Conservation (phyloP, 371 early-diverging fungal species). For the Mortierella sp. region DNA sequence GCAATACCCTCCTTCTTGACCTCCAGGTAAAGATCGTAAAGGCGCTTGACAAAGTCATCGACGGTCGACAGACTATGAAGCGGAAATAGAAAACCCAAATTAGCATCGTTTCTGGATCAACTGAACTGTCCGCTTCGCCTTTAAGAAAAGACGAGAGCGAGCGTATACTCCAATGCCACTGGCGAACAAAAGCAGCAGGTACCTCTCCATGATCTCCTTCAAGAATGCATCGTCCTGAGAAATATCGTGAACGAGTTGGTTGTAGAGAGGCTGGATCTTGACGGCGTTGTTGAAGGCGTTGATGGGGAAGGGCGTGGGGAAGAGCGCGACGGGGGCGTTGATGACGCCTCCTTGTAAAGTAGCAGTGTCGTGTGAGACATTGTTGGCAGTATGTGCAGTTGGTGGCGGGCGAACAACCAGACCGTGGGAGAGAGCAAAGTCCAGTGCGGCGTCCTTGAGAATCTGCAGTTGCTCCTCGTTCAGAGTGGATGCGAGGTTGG, state of each 20-base stretch:
- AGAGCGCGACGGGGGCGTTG: slow-evolving; percentile 92
- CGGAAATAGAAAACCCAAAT: not conserved
- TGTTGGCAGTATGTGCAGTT: slow-evolving; percentile 58
- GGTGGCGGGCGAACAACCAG: slow-evolving; percentile 76
- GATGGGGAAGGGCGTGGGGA: slow-evolving; percentile 90
- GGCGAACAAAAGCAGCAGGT: not conserved
- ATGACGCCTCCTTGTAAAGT: slow-evolving; percentile 61
- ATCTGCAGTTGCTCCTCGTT: slow-evolving; percentile 48
- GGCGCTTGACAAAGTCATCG: slow-evolving; percentile 85
- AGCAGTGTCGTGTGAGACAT: slow-evolving; percentile 33
- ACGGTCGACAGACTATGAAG: slow-evolving; percentile 76
- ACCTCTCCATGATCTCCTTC: slow-evolving; percentile 79
- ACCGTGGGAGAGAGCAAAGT: slow-evolving; percentile 87
- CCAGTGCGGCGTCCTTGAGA: slow-evolving; percentile 72
- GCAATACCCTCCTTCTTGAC: slow-evolving; percentile 71
- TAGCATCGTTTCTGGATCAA: not conserved
- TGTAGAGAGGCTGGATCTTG: slow-evolving; percentile 85
- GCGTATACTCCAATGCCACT: not conserved
- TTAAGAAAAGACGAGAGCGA: not conserved
- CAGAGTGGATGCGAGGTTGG: slow-evolving; percentile 52
- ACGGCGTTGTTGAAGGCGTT: slow-evolving; percentile 81
- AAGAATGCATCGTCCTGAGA: slow-evolving; percentile 85
- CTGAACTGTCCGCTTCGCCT: not conserved
- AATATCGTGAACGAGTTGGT: slow-evolving; percentile 85
- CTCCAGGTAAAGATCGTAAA: slow-evolving; percentile 84